phyloP scores from a whole-genome alignment of 495 filamentous ascomycete species.

The Lepidopterella palustris region DNA sequence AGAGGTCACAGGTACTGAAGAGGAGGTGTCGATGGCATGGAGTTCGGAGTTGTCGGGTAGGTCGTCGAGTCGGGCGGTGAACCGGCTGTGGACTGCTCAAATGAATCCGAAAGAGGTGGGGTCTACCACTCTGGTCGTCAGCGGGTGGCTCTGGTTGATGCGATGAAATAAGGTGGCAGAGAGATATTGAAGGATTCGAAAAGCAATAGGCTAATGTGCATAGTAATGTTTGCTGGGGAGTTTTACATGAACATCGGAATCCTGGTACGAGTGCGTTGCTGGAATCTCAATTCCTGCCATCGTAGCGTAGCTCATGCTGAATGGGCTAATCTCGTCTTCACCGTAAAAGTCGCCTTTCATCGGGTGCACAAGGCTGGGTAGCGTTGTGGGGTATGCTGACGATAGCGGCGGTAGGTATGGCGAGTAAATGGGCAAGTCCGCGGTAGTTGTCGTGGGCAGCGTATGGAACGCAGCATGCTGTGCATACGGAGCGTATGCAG shows the following conservation, averaged over 20 bases:
- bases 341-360: constrained; percentile 55
- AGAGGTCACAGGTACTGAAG: constrained; percentile 29
- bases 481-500: constrained; percentile 58
- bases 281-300: constrained; percentile 71
- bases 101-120: constrained; percentile 75
- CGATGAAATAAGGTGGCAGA: constrained; percentile 20
- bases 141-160: constrained; percentile 21
- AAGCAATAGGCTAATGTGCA: constrained; percentile 26
- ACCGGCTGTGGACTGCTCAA: constrained; percentile 63
- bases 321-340: constrained; percentile 67
- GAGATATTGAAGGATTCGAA: constrained; percentile 3
- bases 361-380: constrained; percentile 62
- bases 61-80: constrained; percentile 47
- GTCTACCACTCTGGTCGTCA: constrained; percentile 51
- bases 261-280: constrained; percentile 52
- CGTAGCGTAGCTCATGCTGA: constrained; percentile 67
- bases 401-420: constrained; percentile 59
- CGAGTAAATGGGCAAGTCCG: constrained; percentile 51
- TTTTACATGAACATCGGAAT: constrained; percentile 65
- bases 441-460: constrained; percentile 46
- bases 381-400: constrained; percentile 50
- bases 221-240: constrained; percentile 36
- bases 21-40: constrained; percentile 59
- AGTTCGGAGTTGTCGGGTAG: constrained; percentile 62
- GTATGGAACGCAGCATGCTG: constrained; percentile 57